Evolutionary conservation across 2,329 filamentous ascomycete genomes (phyloP).

Genomic region (Tolypocladium pustulatum): DNA sequence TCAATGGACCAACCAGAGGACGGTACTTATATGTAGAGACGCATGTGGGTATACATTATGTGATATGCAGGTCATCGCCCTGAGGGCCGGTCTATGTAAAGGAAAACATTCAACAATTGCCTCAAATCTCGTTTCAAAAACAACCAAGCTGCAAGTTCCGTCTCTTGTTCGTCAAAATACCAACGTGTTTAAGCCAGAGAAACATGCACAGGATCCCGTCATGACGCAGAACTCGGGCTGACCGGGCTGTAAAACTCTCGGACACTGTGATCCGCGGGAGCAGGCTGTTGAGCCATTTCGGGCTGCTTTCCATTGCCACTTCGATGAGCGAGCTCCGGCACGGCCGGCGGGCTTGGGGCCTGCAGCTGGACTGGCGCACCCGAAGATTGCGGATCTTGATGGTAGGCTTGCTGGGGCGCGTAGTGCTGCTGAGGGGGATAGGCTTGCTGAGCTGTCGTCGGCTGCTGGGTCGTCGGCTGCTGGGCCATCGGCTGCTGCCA

Average conservation of each 20-base stretch:
- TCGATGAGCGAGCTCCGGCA: background rate
- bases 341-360: background rate
- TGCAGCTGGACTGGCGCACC: background rate
- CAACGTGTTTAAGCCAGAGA: background rate
- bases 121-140: background rate
- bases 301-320: background rate
- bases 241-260: background rate
- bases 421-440: too few relatives aligned
- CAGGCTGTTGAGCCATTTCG: background rate
- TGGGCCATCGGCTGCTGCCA: background rate
- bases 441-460: too few relatives aligned
- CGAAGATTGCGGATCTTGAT: background rate
- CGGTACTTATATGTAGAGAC: background rate
- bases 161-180: background rate
- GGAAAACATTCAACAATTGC: background rate
- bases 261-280: background rate
- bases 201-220: background rate
- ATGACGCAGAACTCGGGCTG: background rate
- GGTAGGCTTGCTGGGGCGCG: background rate
- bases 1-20: too few relatives aligned
- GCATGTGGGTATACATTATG: background rate
- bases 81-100: background rate
- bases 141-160: too few relatives aligned
- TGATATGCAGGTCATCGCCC: background rate
- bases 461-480: background rate